Evolutionary conservation across 805 yeast genomes (phyloP), one percentile per base, ranked within the genome.

Genomic region (Candida rishiriensis): DNA sequence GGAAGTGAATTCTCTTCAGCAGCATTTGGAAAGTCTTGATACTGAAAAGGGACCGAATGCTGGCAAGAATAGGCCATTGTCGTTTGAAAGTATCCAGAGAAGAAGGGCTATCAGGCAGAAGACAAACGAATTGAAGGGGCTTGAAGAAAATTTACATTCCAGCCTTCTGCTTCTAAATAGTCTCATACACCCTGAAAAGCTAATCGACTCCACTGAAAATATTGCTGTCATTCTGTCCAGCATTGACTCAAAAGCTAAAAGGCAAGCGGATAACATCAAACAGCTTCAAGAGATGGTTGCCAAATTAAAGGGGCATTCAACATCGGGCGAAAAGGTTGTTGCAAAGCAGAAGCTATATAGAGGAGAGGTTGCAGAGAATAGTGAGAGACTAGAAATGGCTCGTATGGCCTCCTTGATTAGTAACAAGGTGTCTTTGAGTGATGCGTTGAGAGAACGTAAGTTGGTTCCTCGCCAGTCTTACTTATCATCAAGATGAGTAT

Each of bases 201-300:
- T 71, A 7, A 39, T 61, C 9, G 42, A 53, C 5, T 52, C 53
- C 34, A 63, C 66, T 21, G 36, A 44, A 12, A 53, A 53, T 10
- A 51, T 72, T 33, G 55, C 56, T n/a, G 41, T 45, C 11, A 37
- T 67, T 17, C 39, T 70, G 6, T 50, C 59, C 5, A 51, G 51
- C 13, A 41, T 66, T 16, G 65, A 64, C 40, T 38, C 54, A 16
- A 53, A 51, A 42, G 36, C 60, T 14, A 52, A 56, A 32, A 15
- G 35, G 2, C 51, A 52, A 26, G 39, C 49, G 28, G 55, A 53
- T 34, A 36, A 36, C 2, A 16, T 60, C 12, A 49, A 47, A 41
- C 44, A 46, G 11, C 40, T 62, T 12, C 51, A 56, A 31, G 37
- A 34, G 3, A 56, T 56, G 16, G 28, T 51, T 31, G 33, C 15